Percentiles rank a stretch among this genome's conserved stretches.
These are phyloP conservation scores for Candida vaughaniae DNA, from an alignment of 805 yeast genomes.

Conservation along the genomic window DNA sequence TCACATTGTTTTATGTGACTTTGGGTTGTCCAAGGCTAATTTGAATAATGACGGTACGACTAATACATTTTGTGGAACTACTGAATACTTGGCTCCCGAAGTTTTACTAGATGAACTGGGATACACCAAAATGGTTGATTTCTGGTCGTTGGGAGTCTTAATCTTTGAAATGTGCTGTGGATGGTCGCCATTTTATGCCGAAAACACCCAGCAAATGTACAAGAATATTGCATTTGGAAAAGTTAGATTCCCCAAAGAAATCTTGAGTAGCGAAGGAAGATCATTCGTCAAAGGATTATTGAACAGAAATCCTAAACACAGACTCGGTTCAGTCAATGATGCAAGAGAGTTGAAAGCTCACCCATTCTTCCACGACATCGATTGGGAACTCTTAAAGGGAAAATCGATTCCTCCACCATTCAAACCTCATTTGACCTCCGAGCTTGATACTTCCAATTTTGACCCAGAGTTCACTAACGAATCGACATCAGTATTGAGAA, in stretches of 20 bases:
- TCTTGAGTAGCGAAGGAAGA: constrained; percentile 87
- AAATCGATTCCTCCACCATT: constrained; percentile 95
- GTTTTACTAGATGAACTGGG: constrained; percentile 93
- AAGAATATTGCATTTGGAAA: constrained; percentile 98
- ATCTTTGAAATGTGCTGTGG: constrained; percentile 99
- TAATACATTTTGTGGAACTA: constrained; percentile 97
- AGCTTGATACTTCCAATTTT: constrained; percentile 93
- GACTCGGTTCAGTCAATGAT: constrained; percentile 88
- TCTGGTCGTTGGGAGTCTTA: constrained; percentile 96
- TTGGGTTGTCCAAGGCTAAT: constrained; percentile 94
- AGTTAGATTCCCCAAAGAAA: constrained; percentile 95
- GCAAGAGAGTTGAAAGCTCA: constrained; percentile 92
- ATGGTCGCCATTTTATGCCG: constrained; percentile 98
- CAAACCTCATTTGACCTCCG: constrained; percentile 88
- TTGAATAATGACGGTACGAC: constrained; percentile 83
- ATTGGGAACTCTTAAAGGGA: constrained; percentile 76
- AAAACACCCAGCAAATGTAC: constrained; percentile 97
- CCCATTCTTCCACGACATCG: constrained; percentile 86
- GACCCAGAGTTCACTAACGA: constrained; percentile 97
- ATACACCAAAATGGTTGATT: constrained; percentile 98
- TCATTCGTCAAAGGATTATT: constrained; percentile 92
- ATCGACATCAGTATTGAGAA: constrained; percentile 76
- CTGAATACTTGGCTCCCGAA: constrained; percentile 97
- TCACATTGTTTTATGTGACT: constrained; percentile 95
- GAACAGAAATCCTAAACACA: constrained; percentile 93